Evolutionary conservation across 345 rosid species (phyloP).

Genomic region (Citrus hindsii): DNA sequence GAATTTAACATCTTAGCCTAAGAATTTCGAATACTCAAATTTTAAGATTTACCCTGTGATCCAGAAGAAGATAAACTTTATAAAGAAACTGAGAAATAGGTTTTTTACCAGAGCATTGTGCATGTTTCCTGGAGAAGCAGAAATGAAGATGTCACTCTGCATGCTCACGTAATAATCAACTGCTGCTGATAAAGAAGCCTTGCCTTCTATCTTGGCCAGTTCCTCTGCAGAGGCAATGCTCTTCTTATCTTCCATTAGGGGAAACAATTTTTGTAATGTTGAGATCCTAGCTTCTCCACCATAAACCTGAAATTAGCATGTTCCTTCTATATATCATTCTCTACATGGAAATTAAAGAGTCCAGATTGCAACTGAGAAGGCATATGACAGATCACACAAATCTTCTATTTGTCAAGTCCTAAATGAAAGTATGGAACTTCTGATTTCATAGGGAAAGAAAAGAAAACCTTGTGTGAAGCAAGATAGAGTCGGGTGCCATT

Average conservation of each 20-base stretch:
- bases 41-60: neutral
- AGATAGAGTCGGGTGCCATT: conserved; percentile 83
- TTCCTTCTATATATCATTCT: neutral
- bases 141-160: conserved; percentile 89
- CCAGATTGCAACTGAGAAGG: neutral
- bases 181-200: conserved; percentile 84
- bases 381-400: neutral
- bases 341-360: neutral
- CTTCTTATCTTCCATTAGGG: conserved; percentile 83
- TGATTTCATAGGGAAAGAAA: neutral
- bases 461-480: conserved; percentile 82
- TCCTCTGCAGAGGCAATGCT: conserved; percentile 73
- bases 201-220: conserved; percentile 58
- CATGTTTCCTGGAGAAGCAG: conserved; percentile 99
- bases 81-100: neutral
- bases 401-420: neutral
- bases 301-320: conserved; percentile 50
- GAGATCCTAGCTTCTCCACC: conserved; percentile 93
- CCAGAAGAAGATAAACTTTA: neutral
- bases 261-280: conserved; percentile 64
- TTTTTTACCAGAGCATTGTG: conserved; percentile 81
- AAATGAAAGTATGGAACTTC: neutral
- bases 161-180: conserved; percentile 91
- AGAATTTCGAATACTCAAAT: neutral
- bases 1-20: neutral